Percentiles rank a stretch among this genome's conserved stretches.
phyloP scores from a whole-genome alignment of 2,329 filamentous ascomycete genomes.

The Didymella sp. region DNA sequence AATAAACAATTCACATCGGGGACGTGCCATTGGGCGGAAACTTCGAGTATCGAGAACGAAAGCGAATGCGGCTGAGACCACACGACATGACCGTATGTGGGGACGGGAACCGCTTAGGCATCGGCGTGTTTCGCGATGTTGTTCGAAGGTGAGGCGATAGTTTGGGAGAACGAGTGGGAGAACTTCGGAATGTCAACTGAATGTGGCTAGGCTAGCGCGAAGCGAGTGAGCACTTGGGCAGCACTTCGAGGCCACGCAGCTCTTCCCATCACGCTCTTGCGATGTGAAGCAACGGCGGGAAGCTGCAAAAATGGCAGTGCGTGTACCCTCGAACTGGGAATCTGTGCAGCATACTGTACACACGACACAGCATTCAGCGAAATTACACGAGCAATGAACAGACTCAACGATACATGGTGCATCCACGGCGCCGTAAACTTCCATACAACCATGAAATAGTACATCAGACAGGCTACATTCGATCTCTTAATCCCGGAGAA shows the following conservation, averaged over 20 bases:
- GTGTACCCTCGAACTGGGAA: too few relatives aligned
- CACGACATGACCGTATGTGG: background rate
- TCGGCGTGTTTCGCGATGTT: background rate
- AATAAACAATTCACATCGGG: background rate
- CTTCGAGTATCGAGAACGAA: background rate
- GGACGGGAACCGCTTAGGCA: background rate
- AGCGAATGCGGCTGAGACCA: background rate
- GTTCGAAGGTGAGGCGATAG: background rate
- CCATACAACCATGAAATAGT: too few relatives aligned
- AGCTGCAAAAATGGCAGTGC: too few relatives aligned
- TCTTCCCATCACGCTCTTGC: background rate
- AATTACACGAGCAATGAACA: background rate
- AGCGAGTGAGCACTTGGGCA: background rate
- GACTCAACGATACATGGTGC: background rate
- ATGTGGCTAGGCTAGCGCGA: constrained; percentile 1
- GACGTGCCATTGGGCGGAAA: constrained; percentile 8
- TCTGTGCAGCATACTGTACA: background rate
- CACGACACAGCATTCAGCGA: background rate
- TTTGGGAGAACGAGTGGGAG: background rate
- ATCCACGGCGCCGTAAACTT: too few relatives aligned
- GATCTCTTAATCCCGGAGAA: too few relatives aligned
- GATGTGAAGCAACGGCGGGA: background rate
- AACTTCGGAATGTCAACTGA: background rate
- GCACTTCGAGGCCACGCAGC: background rate
- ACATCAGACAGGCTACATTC: too few relatives aligned